Evolutionary conservation across 2,329 filamentous ascomycete species (phyloP), one percentile per base, ranked within the genome.

Genomic region (Passalora sequoiae): DNA sequence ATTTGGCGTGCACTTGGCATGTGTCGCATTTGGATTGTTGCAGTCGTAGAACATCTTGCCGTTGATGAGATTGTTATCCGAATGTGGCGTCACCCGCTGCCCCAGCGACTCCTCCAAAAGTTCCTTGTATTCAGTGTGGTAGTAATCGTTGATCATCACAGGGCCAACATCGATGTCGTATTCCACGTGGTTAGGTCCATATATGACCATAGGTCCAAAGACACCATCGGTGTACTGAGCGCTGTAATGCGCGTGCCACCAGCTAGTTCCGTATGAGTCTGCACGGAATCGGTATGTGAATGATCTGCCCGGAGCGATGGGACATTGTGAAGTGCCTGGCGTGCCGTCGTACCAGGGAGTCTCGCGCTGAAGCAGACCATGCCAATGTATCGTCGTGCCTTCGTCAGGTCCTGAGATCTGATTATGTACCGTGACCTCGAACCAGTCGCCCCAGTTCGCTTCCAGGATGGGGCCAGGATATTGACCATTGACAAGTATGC

Each of bases 291-390:
- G 62, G 43, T 63, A 61, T 4, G 60, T 61, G 49, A 55, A 55
- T 8, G 41, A 51, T 13, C 6, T 27, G 4, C 63, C 62, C 1
- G 64, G 64, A 3, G 64, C 59, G 16, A 68, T 64, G 4, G 68
- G 68, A 49, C 69, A 73, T 42, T 73, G 68, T 4, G 65, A 69
- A 4, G 70, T 58, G n/a, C 66, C 65, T 31, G 68, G 69, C 22
- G 69, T 69, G 31, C 72, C 72, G 43, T 75, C 72, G 37, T 71
- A 64, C 29, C 66, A 61, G 51, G 80, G 80, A 0, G 73, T 77
- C 47, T 69, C 74, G 47, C 62, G 73, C 49, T 70, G 69, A 17
- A 64, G 62, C 3, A 75, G 49, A 5, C 72, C 72, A 46, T 75
- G 72, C 71, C 72, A 70, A 13, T 78, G 70, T 4, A 46, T 13